Evolutionary conservation across 495 filamentous ascomycete genomes (phyloP), one percentile per base, ranked within the genome.

Genomic region (Hypomontagnella monticulosa): DNA sequence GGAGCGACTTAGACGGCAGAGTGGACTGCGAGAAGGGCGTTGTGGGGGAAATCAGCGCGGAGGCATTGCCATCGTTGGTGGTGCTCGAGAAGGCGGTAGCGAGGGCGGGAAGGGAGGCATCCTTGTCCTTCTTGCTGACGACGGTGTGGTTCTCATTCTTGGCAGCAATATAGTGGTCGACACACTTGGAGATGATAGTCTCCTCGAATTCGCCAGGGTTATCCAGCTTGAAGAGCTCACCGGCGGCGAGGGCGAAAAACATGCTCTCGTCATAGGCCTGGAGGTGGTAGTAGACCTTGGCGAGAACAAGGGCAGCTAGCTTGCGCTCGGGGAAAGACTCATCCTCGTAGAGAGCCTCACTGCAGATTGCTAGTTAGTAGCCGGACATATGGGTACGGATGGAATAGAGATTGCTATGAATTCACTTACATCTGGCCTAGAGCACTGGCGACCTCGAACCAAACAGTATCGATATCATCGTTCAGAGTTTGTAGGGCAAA

Each of bases 191-290:
- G 73, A 98, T 93, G 73, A 99, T 98, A 27, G 96, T 99, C 80
- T 99, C 93, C 75, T 98, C 96, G 74, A 96, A 99, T 82, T 99
- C 96, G 74, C 93, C 92, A 47, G 90, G 88, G 54, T 89, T 86
- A 64, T 97, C 91, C 57, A 99, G 83, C 80, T 95, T 89, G 81
- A 99, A 97, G 19, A 97, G 85, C 68, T 97, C 93, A 36, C 96
- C 96, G 15, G 96, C 94, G 32, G 92, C 93, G 10, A 99, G 85
- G 49, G 96, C 96, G 79, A 99, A 97, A 18, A 91, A 89, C 96
- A 99, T 98, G 76, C 93, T 97, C 84, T 98, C 95, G 73, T 97
- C 93, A 80, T 98, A 98, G 78, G 96, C 96, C 79, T 96, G 91
- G 44, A 99, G 87, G 73, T 99, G 94, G 75, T 97, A 99, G 79